Base-by-base conservation (phyloP, 1,284 basidiomycete genomes). In the Stereum hirsutum region DNA sequence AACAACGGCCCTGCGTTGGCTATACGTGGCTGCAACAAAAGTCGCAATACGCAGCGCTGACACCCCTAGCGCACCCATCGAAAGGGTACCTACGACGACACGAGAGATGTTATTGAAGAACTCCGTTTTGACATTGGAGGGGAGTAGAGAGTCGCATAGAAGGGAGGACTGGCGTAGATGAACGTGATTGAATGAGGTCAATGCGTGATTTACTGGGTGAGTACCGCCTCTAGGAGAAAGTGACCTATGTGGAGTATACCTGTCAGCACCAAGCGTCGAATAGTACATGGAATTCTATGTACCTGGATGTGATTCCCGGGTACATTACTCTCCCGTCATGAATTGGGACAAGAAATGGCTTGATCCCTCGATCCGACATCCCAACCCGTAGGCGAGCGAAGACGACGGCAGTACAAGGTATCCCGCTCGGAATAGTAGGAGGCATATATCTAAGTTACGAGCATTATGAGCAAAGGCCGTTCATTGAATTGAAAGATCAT, bases 321-420 rank as follows among this genome's bases (percentile, higher is more conserved):
- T 40, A 44, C 46, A 42, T 52, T 5, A 39, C 27, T 6, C 24
- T 28, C 2, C 51, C 48, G 24, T 52, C 69, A 69, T 42, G 73
- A 61, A 27, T 69, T 65, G 37, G 38, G 1, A 77, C 70, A 39
- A 76, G 52, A 52, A 78, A 77, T 49, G 73, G 72, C 11, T 72
- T 65, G 44, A 65, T 61, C 3, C 75, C 75, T 26, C 64, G 64
- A 48, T 75, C 66, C 46, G 69, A 57, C 14, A 64, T 64, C 34
- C 70, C 59, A 2, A 74, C 66, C 6, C 75, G 66, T 17, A 77
- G 58, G 33, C 65, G 64, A 7, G 75, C 74, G 63, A 76, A 72
- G 15, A 75, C 72, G 23, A 78, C 48, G 20, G 71, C 74, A n/a
- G 73, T 59, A 48, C 75, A 76, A 0, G 71, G 58, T 23, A 74